Base-by-base conservation (phyloP, 129 eudicot species). In the Pittosporum tobira region DNA sequence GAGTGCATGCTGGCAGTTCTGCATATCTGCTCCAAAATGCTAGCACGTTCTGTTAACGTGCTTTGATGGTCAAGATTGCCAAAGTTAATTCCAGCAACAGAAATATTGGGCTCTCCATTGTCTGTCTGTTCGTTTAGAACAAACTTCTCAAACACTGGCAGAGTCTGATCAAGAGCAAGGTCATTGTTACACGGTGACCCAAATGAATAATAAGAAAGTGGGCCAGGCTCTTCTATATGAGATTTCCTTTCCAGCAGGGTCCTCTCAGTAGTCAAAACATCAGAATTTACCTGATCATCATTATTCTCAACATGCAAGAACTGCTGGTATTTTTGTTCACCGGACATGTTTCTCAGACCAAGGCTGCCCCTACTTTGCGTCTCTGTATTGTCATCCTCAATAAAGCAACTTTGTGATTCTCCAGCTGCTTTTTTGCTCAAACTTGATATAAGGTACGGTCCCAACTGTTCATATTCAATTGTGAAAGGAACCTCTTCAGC, bases 61-160 rank as follows among this genome's bases (percentile, higher is more conserved):
- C 79, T 63, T 6, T 81, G 62, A 58, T 67, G 59, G 34, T 80
- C 73, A 72, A 85, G 59, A 24, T 49, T 52, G 51, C 64, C 73
- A 48, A 81, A 55, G 57, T 70, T 65, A 58, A 56, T 44, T 58
- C 46, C 81, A 25, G 58, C 69, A 31, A 71, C 74, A 62, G 72
- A n/a, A 75, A 45, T 25, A 27, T 62, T 71, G 71, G 54, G 21
- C 68, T 54, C 67, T 60, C 49, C 74, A 29, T 57, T 72, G 26
- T 59, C 88, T 30, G 71, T 36, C 25, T 76, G 71, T 36, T 69
- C 67, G 24, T 65, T 72, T 53, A 83, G 65, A 51, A 63, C 49
- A 67, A 91, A 91, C 28, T 88, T 72, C 74, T 86, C 99, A 51
- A 75, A 76, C 59, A 73, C 83, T 3, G 98, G 95, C 71, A 71